Conservation (phyloP, 257 asterid species). For the Striga asiatica region DNA sequence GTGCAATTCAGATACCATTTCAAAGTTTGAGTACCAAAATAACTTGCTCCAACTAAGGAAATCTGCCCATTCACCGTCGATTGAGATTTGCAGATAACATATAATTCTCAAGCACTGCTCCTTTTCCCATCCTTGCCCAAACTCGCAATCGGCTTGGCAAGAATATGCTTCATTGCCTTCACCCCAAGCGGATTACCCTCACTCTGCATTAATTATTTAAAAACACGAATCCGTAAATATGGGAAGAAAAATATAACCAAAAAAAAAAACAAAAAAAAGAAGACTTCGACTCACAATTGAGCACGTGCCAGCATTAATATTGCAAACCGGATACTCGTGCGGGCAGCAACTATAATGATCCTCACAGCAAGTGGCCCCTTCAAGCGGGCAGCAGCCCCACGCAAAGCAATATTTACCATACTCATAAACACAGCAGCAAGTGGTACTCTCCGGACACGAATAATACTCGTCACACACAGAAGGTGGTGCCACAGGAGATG, state of each 20-base stretch:
- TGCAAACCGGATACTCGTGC: conserved; percentile 51
- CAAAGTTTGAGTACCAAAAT: background rate
- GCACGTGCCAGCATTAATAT: conserved; percentile 39
- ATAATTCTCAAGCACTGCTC: conserved; percentile 25
- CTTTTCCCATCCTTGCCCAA: conserved; percentile 18
- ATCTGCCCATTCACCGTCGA: conserved; percentile 7
- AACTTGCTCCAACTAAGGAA: background rate
- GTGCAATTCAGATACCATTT: background rate
- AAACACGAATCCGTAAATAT: background rate
- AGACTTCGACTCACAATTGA: conserved; percentile 24
- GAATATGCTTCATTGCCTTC: conserved; percentile 50
- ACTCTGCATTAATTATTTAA: conserved; percentile 31
- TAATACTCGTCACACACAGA: conserved; percentile 33
- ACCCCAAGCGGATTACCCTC: conserved; percentile 56
- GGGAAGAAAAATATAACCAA: background rate
- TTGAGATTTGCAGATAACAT: background rate
- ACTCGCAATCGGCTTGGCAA: conserved; percentile 40
- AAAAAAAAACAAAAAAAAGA: background rate
- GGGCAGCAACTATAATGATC: conserved; percentile 67
- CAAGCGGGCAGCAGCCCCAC: conserved; percentile 68
- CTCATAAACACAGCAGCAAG: conserved; percentile 50
- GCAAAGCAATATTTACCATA: conserved; percentile 29
- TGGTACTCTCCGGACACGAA: conserved; percentile 34
- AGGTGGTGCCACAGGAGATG: conserved; percentile 38
- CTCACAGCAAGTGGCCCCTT: conserved; percentile 55